phyloP scores from a whole-genome alignment of 1,284 basidiomycete genomes.

The Cryptococcus sp. region DNA sequence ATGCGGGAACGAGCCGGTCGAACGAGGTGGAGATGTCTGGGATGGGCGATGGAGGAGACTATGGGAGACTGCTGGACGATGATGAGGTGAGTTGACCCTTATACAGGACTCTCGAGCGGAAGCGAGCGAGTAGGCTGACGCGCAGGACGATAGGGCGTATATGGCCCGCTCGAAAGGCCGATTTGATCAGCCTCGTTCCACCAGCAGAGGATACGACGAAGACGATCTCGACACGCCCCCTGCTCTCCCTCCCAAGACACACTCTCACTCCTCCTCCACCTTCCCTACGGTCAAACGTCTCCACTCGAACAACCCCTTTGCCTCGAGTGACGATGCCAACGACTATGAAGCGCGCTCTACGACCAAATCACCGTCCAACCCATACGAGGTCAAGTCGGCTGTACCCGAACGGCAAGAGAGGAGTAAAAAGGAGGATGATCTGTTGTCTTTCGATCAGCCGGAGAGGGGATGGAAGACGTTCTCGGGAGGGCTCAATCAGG shows the following conservation, averaged over 20 bases:
- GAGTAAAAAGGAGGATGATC: too few relatives aligned
- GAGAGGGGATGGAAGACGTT: conserved; percentile 1
- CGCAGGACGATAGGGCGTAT: not conserved
- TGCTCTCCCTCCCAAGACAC: conserved; percentile 1
- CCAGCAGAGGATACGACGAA: not conserved
- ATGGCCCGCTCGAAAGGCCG: not conserved
- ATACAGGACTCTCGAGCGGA: too few relatives aligned
- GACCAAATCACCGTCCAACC: not conserved
- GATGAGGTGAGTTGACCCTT: conserved; percentile 16
- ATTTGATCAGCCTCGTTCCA: not conserved
- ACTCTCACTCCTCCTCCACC: not conserved
- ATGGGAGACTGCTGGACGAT: conserved; percentile 25
- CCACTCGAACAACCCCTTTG: conserved; percentile 5
- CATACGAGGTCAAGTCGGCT: not conserved
- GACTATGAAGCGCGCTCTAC: not conserved
- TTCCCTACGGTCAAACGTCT: not conserved
- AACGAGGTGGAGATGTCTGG: conserved; percentile 31
- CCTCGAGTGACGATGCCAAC: not conserved
- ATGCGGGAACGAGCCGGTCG: conserved; percentile 1
- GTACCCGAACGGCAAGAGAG: too few relatives aligned
- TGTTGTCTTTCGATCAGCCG: not conserved
- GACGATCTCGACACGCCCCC: not conserved
- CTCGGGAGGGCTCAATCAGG: not conserved
- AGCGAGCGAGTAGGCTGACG: not conserved
- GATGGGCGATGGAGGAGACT: conserved; percentile 13